Percentiles rank a stretch among this genome's conserved stretches.
Evolutionary conservation across 2,329 filamentous ascomycete genomes (phyloP).

Genomic region (Colletotrichum zoysiae): DNA sequence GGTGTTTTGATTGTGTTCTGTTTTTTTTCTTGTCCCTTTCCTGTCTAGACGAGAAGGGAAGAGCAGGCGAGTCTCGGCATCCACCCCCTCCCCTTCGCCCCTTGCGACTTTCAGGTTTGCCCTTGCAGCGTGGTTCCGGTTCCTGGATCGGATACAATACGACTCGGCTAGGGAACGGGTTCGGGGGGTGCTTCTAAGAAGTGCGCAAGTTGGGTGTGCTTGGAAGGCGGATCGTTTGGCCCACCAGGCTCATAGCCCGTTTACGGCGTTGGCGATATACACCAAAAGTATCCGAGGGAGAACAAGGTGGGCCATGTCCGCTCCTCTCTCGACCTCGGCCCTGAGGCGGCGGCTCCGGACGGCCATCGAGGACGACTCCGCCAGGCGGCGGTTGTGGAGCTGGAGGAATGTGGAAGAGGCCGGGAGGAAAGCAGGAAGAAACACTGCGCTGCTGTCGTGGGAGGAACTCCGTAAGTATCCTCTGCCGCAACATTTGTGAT

Average conservation of each 20-base stretch:
- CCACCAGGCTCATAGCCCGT: background rate
- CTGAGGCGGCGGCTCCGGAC: conserved; percentile 21
- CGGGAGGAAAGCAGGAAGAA: background rate
- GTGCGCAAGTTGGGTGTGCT: background rate
- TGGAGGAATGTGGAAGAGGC: background rate
- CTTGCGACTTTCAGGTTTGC: background rate
- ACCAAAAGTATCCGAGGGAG: background rate
- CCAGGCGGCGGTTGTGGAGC: conserved; percentile 8
- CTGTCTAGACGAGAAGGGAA: background rate
- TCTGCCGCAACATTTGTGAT: background rate
- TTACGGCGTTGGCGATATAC: background rate
- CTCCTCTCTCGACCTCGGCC: conserved; percentile 18
- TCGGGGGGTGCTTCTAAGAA: background rate
- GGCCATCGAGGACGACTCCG: conserved; percentile 10
- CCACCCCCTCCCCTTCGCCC: no score
- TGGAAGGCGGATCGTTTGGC: background rate
- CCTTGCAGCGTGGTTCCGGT: background rate
- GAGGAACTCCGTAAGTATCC: conserved; percentile 27
- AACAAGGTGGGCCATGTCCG: conserved; percentile 3
- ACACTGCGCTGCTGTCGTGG: conserved; percentile 12
- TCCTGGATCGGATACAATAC: no score
- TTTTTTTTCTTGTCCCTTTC: background rate
- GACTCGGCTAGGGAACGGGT: background rate
- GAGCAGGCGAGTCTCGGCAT: background rate
- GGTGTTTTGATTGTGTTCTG: background rate